phyloP scores from a whole-genome alignment of 306 rosid genomes.

The Mimosa pudica region DNA sequence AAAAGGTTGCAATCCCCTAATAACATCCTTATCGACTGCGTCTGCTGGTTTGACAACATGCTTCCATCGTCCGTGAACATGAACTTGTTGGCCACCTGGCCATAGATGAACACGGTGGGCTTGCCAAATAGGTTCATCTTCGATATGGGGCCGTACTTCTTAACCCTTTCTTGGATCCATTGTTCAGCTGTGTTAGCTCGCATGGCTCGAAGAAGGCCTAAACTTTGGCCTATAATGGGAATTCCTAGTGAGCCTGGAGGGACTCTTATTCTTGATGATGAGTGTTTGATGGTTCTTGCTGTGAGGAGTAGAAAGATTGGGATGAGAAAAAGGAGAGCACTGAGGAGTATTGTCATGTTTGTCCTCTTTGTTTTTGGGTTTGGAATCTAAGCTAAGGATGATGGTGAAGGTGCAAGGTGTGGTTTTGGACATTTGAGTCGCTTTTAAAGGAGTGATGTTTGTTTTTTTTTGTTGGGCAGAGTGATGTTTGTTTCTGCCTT shows the following conservation, averaged over 20 bases:
- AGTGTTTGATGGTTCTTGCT: slow-evolving; percentile 13
- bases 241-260: slow-evolving; percentile 63
- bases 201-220: slow-evolving; percentile 49
- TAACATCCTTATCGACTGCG: slow-evolving; percentile 47
- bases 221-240: slow-evolving; percentile 57
- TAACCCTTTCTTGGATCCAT: slow-evolving; percentile 55
- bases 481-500: neutral
- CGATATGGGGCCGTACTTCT: slow-evolving; percentile 70
- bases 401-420: neutral
- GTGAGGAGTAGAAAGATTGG: slow-evolving; percentile 38
- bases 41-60: slow-evolving; percentile 46
- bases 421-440: neutral
- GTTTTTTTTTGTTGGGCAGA: no score
- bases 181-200: slow-evolving; percentile 53
- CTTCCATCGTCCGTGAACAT: slow-evolving; percentile 40
- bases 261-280: slow-evolving; percentile 32
- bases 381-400: neutral
- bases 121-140: slow-evolving; percentile 76
- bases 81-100: slow-evolving; percentile 75
- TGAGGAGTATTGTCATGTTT: neutral
- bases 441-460: neutral
- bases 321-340: slow-evolving; percentile 32
- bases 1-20: slow-evolving; percentile 57
- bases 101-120: slow-evolving; percentile 66
- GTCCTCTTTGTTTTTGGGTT: neutral